Evolutionary conservation across 495 filamentous ascomycete species (phyloP).

Genomic region (Xylaria nigripes): DNA sequence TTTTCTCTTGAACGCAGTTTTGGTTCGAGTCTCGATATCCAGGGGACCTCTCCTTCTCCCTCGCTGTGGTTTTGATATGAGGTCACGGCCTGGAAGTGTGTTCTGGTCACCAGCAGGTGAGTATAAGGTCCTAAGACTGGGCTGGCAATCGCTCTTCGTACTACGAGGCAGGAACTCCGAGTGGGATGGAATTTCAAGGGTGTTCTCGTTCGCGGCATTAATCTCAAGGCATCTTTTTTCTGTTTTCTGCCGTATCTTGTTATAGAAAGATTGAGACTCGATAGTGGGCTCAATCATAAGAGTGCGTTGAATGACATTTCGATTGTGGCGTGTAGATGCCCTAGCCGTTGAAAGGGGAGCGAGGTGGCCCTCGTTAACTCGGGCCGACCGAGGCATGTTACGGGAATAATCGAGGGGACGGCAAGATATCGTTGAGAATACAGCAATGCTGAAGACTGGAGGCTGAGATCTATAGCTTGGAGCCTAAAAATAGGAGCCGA

Average conservation of each 20-base stretch:
- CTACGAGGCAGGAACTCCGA: conserved; percentile 13
- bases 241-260: conserved; percentile 21
- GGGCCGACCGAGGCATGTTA: conserved; percentile 2
- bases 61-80: conserved; percentile 11
- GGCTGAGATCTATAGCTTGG: neutral
- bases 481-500: neutral
- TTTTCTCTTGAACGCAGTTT: conserved; percentile 22
- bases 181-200: conserved; percentile 4
- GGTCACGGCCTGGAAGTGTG: conserved; percentile 8
- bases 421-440: neutral
- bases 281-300: conserved; percentile 22
- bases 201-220: conserved; percentile 17
- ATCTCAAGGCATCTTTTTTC: conserved; percentile 16
- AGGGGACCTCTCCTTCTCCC: conserved; percentile 23
- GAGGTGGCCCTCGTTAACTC: neutral
- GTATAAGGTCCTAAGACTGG: conserved; percentile 13
- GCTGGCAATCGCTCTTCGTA: conserved; percentile 4
- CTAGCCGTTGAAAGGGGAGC: neutral
- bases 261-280: conserved; percentile 31
- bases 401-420: neutral
- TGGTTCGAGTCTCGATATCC: conserved; percentile 12
- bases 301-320: conserved; percentile 3
- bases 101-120: conserved; percentile 16
- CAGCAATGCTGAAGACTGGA: neutral
- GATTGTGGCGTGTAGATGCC: conserved; percentile 2